Percentiles rank a stretch among this genome's conserved stretches.
Conservation (phyloP, 2,329 filamentous ascomycete species). For the Thielaviopsis cerberus region DNA sequence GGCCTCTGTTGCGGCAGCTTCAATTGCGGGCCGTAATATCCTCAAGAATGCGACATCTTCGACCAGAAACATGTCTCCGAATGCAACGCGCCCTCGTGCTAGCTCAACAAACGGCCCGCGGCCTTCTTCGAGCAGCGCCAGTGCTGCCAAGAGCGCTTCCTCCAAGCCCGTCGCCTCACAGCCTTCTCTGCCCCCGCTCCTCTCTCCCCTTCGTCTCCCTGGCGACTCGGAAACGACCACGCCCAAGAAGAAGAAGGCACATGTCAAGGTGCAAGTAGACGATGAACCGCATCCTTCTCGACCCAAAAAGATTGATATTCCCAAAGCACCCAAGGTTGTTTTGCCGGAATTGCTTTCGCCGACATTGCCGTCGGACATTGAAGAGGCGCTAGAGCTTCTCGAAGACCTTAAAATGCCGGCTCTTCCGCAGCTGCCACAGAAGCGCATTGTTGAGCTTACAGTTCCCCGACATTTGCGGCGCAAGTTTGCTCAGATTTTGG, state of each 20-base stretch:
- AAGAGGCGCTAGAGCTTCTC: conserved; percentile 23
- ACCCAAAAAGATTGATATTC: conserved; percentile 7
- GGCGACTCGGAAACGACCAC: background rate
- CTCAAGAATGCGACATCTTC: conserved; percentile 18
- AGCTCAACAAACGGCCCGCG: conserved; percentile 24
- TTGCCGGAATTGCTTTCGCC: conserved; percentile 34
- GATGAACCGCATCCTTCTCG: conserved; percentile 15
- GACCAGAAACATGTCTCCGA: conserved; percentile 19
- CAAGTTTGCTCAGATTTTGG: conserved; percentile 6
- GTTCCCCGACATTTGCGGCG: background rate
- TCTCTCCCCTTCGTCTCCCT: background rate
- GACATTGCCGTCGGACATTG: conserved; percentile 33
- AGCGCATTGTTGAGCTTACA: conserved; percentile 1
- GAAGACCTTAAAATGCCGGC: conserved; percentile 8
- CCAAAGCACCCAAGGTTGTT: conserved; percentile 15
- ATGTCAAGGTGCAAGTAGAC: conserved; percentile 18
- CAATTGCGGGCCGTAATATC: conserved; percentile 22
- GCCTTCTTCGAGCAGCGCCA: conserved; percentile 16
- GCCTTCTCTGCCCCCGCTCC: background rate
- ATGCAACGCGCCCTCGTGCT: conserved; percentile 21
- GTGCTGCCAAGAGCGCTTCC: conserved; percentile 14
- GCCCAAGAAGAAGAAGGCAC: background rate
- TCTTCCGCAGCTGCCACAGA: background rate
- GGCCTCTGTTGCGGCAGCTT: background rate
- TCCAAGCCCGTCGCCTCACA: background rate